Conservation (phyloP, 208 protist genomes). For the Sergeia podlipaevii region DNA sequence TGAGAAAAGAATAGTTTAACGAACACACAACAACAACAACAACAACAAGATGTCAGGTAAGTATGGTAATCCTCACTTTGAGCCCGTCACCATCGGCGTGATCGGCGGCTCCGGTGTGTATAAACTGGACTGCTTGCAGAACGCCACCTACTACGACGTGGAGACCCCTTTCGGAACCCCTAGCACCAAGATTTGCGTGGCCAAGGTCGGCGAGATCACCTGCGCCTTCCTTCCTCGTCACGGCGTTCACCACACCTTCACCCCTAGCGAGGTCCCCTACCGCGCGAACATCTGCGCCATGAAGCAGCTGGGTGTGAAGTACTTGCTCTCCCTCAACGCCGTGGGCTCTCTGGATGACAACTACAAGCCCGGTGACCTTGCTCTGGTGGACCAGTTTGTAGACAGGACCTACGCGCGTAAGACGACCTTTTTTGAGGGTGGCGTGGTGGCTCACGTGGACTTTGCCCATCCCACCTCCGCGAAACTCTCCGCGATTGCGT, state of each 20-base stretch:
- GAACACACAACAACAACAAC: constrained; percentile 5
- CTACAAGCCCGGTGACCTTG: constrained; percentile 81
- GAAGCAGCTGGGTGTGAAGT: constrained; percentile 83
- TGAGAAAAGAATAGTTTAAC: not conserved
- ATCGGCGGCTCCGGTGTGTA: constrained; percentile 90
- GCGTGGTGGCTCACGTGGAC: constrained; percentile 76
- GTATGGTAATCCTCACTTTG: constrained; percentile 50
- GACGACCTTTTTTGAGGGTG: constrained; percentile 83
- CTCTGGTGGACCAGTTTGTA: constrained; percentile 87
- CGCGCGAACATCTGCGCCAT: constrained; percentile 91
- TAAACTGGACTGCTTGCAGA: constrained; percentile 50
- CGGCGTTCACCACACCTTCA: constrained; percentile 65
- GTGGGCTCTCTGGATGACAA: constrained; percentile 78
- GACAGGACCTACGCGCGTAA: constrained; percentile 74
- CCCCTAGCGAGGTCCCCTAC: constrained; percentile 88
- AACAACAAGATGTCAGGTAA: constrained; percentile 7
- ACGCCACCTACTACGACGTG: constrained; percentile 56
- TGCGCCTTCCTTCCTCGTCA: constrained; percentile 90
- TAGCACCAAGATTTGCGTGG: constrained; percentile 61
- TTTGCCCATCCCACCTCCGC: constrained; percentile 80
- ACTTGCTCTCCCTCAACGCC: constrained; percentile 85
- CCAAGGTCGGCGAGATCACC: constrained; percentile 32
- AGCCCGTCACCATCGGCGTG: constrained; percentile 55
- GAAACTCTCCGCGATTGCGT: constrained; percentile 30
- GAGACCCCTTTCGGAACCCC: constrained; percentile 84